Percentiles rank a stretch among this genome's conserved stretches.
Conservation (phyloP, 1,284 basidiomycete species). For the Ganoderma lucidum region DNA sequence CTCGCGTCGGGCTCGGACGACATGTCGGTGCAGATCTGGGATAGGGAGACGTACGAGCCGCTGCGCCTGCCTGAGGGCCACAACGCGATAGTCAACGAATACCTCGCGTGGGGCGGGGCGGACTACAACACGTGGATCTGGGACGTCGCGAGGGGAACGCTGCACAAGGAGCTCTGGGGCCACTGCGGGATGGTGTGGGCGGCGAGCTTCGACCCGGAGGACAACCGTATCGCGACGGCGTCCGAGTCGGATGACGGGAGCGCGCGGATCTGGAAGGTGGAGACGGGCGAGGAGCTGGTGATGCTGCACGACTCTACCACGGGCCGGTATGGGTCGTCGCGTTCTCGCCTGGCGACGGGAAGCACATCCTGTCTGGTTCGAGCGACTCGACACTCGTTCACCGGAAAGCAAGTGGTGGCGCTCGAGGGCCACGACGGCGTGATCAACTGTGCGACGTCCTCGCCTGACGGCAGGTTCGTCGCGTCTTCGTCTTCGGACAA, state of each 20-base stretch:
- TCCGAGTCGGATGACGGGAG: too few species aligned
- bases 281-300: too few species aligned
- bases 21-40: background rate
- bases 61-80: slow-evolving; percentile 19
- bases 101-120: slow-evolving; percentile 30
- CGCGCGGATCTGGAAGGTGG: too few species aligned
- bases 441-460: slow-evolving; percentile 32
- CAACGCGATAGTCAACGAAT: slow-evolving; percentile 26
- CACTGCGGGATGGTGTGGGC: slow-evolving; percentile 30
- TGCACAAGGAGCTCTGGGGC: slow-evolving; percentile 20
- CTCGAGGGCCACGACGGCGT: slow-evolving; percentile 22
- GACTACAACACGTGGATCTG: slow-evolving; percentile 31
- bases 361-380: too few species aligned
- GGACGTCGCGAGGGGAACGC: slow-evolving; percentile 20
- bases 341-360: too few species aligned
- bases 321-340: too few species aligned
- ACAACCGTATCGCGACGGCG: too few species aligned
- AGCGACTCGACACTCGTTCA: too few species aligned
- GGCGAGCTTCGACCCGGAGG: slow-evolving; percentile 6
- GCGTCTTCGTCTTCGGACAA: slow-evolving; percentile 31
- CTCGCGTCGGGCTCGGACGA: slow-evolving; percentile 2
- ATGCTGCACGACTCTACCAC: too few species aligned
- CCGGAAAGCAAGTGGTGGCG: too few species aligned
- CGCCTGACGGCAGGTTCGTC: slow-evolving; percentile 30
- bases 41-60: background rate